phyloP scores from a whole-genome alignment of 2,329 filamentous ascomycete genomes.

The Fusarium avenaceum region DNA sequence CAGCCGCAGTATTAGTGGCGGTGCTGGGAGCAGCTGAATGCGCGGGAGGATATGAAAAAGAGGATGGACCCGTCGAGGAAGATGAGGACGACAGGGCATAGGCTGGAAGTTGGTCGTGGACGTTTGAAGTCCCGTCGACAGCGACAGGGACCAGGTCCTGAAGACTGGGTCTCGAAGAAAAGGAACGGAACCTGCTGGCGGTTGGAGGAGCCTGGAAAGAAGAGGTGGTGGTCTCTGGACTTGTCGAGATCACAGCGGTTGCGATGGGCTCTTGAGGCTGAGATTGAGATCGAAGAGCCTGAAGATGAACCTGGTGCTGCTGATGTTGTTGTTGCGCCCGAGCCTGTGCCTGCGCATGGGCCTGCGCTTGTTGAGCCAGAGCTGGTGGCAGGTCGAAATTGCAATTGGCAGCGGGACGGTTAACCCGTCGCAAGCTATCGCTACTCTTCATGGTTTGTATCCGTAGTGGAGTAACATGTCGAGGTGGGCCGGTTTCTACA shows the following conservation, averaged over 20 bases:
- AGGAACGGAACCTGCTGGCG: constrained; percentile 42
- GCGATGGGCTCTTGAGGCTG: constrained; percentile 29
- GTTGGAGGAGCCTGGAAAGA: constrained; percentile 34
- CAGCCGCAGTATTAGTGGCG: constrained; percentile 3
- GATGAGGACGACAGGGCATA: constrained; percentile 37
- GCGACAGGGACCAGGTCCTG: constrained; percentile 39
- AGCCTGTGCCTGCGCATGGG: constrained; percentile 16
- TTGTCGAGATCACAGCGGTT: constrained; percentile 6
- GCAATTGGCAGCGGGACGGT: constrained; percentile 47
- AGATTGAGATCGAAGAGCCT: constrained; percentile 35
- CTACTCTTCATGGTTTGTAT: constrained; percentile 47
- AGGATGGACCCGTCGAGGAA: constrained; percentile 37
- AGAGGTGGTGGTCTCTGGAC: constrained; percentile 20
- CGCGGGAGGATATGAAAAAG: constrained; percentile 41
- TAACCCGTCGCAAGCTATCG: constrained; percentile 47
- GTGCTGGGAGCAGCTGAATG: constrained; percentile 11
- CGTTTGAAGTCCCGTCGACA: constrained; percentile 30
- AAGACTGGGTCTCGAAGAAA: constrained; percentile 42
- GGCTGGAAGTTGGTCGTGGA: constrained; percentile 34
- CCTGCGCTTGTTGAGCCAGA: constrained; percentile 29
- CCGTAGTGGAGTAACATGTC: constrained; percentile 49
- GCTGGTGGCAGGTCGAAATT: constrained; percentile 45
- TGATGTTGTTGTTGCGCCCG: not conserved
- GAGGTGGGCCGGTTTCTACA: constrained; percentile 45
- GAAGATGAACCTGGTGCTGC: constrained; percentile 15